These are phyloP conservation scores for Colletotrichum liaoningense DNA, from an alignment of 2,329 filamentous ascomycete genomes.

Conservation along the genomic window DNA sequence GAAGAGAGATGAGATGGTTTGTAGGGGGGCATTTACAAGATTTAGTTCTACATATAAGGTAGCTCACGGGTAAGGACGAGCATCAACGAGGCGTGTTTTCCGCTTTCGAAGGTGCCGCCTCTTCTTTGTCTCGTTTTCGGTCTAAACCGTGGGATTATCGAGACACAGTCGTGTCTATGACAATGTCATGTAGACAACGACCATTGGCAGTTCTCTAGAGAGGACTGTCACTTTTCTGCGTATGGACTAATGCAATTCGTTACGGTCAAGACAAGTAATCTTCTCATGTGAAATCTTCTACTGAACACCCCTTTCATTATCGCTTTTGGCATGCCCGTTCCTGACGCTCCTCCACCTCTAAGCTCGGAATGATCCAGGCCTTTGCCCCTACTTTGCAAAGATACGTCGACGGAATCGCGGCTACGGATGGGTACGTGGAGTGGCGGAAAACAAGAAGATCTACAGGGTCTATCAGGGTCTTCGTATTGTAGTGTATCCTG, in stretches of 20 bases:
- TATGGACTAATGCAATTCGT: slow-evolving; percentile 17
- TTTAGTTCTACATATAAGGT: not conserved
- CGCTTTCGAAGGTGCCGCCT: not conserved
- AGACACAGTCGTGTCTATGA: not conserved
- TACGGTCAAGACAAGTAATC: not conserved
- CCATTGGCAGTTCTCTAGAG: not conserved
- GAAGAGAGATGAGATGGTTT: not conserved
- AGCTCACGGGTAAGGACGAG: not conserved
- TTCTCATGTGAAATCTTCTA: not conserved
- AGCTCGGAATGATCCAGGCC: not conserved
- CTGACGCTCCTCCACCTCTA: not conserved
- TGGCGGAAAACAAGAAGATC: not conserved
- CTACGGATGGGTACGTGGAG: not conserved
- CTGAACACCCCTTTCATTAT: not conserved
- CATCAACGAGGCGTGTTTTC: not conserved
- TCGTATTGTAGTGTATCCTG: too few relatives aligned
- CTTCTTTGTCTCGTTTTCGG: not conserved
- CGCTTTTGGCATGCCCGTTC: not conserved
- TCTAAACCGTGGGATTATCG: not conserved
- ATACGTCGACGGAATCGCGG: not conserved
- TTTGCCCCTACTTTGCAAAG: not conserved
- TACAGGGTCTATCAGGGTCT: not conserved
- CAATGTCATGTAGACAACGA: not conserved
- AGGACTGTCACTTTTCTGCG: not conserved
- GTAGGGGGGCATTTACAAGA: slow-evolving; percentile 17